Percentiles rank a stretch among this genome's conserved stretches.
These are phyloP conservation scores for Helminthosporium solani DNA, from an alignment of 2,329 filamentous ascomycete genomes.

Conservation along the genomic window DNA sequence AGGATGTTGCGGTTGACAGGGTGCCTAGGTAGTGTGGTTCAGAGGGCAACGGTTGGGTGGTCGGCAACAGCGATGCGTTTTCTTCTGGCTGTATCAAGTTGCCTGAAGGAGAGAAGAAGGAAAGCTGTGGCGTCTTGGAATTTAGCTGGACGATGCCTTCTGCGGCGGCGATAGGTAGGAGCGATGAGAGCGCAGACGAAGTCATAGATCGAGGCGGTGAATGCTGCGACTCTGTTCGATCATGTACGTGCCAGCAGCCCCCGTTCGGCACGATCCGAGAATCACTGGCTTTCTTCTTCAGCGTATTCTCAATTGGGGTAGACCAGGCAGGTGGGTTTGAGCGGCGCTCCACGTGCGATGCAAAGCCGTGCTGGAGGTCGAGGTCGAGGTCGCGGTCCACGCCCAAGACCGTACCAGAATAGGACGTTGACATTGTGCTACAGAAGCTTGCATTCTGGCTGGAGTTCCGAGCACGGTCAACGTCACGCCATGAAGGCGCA, in stretches of 20 bases:
- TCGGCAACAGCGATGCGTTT: constrained; percentile 14
- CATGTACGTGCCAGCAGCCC: not conserved
- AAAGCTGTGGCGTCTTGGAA: constrained; percentile 28
- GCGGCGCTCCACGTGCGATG: constrained; percentile 10
- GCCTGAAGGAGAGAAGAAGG: constrained; percentile 39
- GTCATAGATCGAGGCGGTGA: constrained; percentile 23
- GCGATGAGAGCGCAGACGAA: constrained; percentile 38
- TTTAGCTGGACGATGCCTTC: constrained; percentile 37
- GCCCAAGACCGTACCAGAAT: constrained; percentile 39
- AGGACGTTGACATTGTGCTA: constrained; percentile 37
- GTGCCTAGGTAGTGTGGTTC: constrained; percentile 9
- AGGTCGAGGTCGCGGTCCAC: constrained; percentile 39
- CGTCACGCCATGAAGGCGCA: constrained; percentile 19
- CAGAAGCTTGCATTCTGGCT: constrained; percentile 36
- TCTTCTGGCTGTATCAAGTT: constrained; percentile 33
- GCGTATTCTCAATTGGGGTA: constrained; percentile 11
- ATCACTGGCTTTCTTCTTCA: not conserved
- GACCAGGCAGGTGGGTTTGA: constrained; percentile 27
- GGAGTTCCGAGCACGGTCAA: constrained; percentile 15
- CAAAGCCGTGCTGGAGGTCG: constrained; percentile 28
- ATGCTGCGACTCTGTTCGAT: constrained; percentile 2
- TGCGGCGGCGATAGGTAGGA: constrained; percentile 41
- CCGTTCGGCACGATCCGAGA: not conserved
- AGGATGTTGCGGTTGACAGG: constrained; percentile 11
- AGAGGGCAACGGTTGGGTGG: not conserved